Percentiles rank a stretch among this genome's conserved stretches.
These are phyloP conservation scores for Ceratocystis alfenasii DNA, from an alignment of 2,329 filamentous ascomycete genomes.

Conservation along the genomic window DNA sequence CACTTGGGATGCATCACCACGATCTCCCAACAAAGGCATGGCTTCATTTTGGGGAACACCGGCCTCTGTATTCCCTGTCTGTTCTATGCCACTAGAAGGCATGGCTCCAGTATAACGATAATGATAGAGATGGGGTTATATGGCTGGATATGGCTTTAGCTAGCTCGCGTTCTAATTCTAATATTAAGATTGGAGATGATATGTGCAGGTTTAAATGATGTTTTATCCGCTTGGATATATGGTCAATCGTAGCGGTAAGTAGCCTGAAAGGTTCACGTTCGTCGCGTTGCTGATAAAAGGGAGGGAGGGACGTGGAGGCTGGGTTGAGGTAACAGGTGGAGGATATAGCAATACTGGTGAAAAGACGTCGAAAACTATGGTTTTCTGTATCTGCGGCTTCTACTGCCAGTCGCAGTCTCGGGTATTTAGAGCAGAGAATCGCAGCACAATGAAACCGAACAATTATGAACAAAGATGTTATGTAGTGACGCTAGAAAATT, in stretches of 20 bases:
- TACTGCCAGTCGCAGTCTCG: neutral
- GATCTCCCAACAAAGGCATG: conserved; percentile 39
- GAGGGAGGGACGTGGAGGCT: neutral
- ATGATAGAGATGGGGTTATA: too few species aligned
- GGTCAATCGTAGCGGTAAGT: neutral
- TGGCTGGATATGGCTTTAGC: neutral
- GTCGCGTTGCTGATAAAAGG: neutral
- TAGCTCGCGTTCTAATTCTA: neutral
- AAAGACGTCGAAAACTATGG: neutral
- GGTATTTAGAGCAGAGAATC: neutral
- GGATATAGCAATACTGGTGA: neutral
- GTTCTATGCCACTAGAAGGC: neutral
- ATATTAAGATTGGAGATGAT: neutral
- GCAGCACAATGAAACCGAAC: neutral
- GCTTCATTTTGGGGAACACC: conserved; percentile 29
- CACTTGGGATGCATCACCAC: conserved; percentile 61
- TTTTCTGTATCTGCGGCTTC: neutral
- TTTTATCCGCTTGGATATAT: neutral
- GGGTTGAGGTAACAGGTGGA: neutral
- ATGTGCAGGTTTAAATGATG: neutral
- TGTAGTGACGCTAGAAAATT: neutral
- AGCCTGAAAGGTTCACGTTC: neutral
- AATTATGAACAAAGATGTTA: neutral
- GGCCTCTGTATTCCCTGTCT: neutral
- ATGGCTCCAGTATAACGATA: neutral